Base-by-base conservation (phyloP, 2,329 filamentous ascomycete genomes). In the Apiospora sp. region DNA sequence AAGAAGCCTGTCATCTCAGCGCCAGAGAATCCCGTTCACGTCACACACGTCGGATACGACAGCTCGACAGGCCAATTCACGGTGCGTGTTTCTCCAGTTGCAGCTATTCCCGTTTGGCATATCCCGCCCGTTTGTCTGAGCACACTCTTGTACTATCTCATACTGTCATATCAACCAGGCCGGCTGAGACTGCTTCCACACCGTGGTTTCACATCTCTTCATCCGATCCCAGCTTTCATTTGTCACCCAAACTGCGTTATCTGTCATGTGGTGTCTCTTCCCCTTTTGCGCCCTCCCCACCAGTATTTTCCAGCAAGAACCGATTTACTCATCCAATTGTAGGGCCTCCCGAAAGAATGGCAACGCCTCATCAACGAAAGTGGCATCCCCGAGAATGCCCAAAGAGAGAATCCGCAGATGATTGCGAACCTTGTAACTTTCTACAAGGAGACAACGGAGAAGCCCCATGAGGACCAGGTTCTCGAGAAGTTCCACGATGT, bases 321-420 rank as follows among this genome's bases (percentile, higher is more conserved):
- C 46, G 48, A 71, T 43, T 61, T 75, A 68, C 71, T 76, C 54
- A 74, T 72, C 37, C 27, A 44, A 69, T 12, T 64, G 74, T 80
- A 96, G 95, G 96, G 96, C 75, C 88, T 99, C 41, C 96, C 96
- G 24, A 97, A 96, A 83, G 96, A 98, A 89, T 99, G 96, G 96
- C 96, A 98, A 84, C 92, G 94, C 74, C 90, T 98, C 81, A 91
- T 99, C 80, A 94, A 96, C 84, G 95, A 98, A 83, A 98, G 94
- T 83, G 96, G 96, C 75, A 98, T 99, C 79, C 94, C 95, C 41
- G 95, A 98, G 84, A 95, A 96, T 84, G 96, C 98, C 82, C 93
- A 97, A 83, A 94, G 96, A 82, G 93, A 98, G 83, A 95, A 98
- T 80, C 96, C 96, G 3, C 95, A 98, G 83, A 95, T 96, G 73